Conservation (phyloP, 805 yeast genomes). For the Blastobotrys peoriensis region DNA sequence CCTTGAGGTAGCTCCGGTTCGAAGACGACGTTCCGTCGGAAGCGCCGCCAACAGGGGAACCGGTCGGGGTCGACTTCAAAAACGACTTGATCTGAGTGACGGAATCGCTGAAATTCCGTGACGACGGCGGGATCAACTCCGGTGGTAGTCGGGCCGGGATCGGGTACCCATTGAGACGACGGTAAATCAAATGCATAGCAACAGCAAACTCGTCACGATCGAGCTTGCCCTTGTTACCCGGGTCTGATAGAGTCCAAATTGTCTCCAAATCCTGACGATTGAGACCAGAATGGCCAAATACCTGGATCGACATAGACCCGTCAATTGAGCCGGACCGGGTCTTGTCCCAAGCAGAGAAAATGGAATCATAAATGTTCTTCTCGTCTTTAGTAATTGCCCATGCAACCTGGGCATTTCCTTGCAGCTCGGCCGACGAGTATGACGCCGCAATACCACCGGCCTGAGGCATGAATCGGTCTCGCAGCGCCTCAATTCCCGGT, state of each 20-base stretch:
- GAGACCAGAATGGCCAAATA: conserved; percentile 88
- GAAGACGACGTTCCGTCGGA: conserved; percentile 17
- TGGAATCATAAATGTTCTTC: conserved; percentile 76
- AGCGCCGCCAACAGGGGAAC: too few species aligned
- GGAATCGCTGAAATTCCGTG: conserved; percentile 64
- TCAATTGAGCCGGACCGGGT: conserved; percentile 60
- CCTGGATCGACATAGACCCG: conserved; percentile 75
- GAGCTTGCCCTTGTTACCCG: conserved; percentile 73
- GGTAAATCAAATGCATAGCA: conserved; percentile 94
- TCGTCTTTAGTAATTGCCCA: conserved; percentile 88
- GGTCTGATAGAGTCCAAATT: conserved; percentile 87
- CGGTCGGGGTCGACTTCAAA: conserved; percentile 38
- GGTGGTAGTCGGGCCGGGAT: conserved; percentile 80
- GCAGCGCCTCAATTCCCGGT: conserved; percentile 64
- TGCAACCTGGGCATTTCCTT: conserved; percentile 50
- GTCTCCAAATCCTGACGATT: conserved; percentile 78
- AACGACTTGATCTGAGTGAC: conserved; percentile 65
- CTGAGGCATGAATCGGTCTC: conserved; percentile 59
- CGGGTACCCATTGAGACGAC: conserved; percentile 83
- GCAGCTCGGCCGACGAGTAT: conserved; percentile 29
- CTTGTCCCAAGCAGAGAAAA: conserved; percentile 83
- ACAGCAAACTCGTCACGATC: conserved; percentile 89
- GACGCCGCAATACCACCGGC: conserved; percentile 22
- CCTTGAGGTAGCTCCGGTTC: conserved; percentile 28
- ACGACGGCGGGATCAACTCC: conserved; percentile 83